phyloP scores from a whole-genome alignment of 257 asterid genomes.

The Forsythia suspensa region DNA sequence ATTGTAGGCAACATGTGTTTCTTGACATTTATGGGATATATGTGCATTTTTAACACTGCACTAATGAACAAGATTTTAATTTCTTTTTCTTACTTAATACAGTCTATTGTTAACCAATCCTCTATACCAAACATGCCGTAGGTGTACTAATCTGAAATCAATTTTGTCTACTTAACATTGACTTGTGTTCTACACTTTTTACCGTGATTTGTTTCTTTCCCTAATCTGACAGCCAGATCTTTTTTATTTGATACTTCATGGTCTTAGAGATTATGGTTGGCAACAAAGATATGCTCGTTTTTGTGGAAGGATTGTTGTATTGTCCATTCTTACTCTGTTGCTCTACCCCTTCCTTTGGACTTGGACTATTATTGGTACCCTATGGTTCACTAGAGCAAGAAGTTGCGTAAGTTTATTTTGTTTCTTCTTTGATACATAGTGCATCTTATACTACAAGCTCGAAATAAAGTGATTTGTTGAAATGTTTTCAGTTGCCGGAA shows the following conservation, averaged over 20 bases:
- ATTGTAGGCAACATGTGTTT: no score
- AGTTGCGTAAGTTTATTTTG: slow-evolving; percentile 59
- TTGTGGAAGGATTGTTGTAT: slow-evolving; percentile 82
- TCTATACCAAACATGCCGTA: no score
- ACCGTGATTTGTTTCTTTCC: slow-evolving; percentile 4
- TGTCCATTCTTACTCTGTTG: slow-evolving; percentile 67
- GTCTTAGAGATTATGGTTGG: slow-evolving; percentile 83
- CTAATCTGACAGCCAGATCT: not conserved
- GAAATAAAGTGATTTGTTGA: slow-evolving; percentile 17
- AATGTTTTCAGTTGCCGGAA: slow-evolving; percentile 73
- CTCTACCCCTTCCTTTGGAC: slow-evolving; percentile 86
- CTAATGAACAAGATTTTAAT: no score
- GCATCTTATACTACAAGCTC: slow-evolving; percentile 10
- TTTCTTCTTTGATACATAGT: not conserved
- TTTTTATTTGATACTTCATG: not conserved
- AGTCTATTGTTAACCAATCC: no score
- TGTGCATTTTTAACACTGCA: not conserved
- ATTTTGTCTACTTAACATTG: not conserved
- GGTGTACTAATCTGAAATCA: no score
- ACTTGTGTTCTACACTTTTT: not conserved
- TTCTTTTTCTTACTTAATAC: no score
- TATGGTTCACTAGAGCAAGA: slow-evolving; percentile 81
- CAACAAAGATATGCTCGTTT: slow-evolving; percentile 85
- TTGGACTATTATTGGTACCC: slow-evolving; percentile 85
- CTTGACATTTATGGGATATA: no score